A percentile compares a stretch with the other conserved stretches of the same genome.
Evolutionary conservation across 2,329 filamentous ascomycete species (phyloP).

Genomic region (Cercospora sp.): DNA sequence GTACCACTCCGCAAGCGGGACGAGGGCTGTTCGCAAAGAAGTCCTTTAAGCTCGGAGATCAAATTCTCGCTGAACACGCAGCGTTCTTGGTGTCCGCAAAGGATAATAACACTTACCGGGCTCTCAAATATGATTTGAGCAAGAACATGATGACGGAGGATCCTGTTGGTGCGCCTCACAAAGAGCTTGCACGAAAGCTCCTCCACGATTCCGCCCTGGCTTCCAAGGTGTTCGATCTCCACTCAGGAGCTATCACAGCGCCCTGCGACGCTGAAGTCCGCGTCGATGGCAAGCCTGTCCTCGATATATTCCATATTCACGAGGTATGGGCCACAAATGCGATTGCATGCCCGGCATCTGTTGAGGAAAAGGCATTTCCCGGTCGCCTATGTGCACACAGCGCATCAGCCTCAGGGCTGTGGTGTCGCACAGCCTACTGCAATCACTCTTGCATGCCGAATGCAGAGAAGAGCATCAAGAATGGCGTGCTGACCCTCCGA

Average conservation of each 20-base stretch:
- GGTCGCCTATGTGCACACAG: background rate
- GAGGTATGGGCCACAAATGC: slow-evolving; percentile 20
- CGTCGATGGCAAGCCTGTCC: slow-evolving; percentile 16
- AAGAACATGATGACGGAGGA: slow-evolving; percentile 21
- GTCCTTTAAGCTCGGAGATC: slow-evolving; percentile 9
- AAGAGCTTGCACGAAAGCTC: slow-evolving; percentile 13
- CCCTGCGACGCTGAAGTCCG: background rate
- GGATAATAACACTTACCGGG: slow-evolving; percentile 8
- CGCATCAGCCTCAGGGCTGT: slow-evolving; percentile 12
- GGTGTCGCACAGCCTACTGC: slow-evolving; percentile 14
- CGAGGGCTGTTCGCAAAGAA: slow-evolving; percentile 15
- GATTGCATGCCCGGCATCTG: slow-evolving; percentile 9
- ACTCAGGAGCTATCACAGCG: slow-evolving; percentile 5
- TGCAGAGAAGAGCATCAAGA: slow-evolving; percentile 19
- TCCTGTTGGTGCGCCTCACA: slow-evolving; percentile 15
- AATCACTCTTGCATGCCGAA: slow-evolving; percentile 25
- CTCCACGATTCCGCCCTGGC: slow-evolving; percentile 1
- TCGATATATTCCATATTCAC: slow-evolving; percentile 21
- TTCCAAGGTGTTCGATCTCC: slow-evolving; percentile 11
- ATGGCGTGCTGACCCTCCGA: slow-evolving; percentile 16
- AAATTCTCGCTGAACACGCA: slow-evolving; percentile 15
- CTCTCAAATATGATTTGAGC: slow-evolving; percentile 15
- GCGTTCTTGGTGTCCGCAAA: slow-evolving; percentile 9
- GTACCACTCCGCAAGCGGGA: slow-evolving; percentile 1
- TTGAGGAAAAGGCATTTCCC: slow-evolving; percentile 8